A percentile compares a stretch with the other conserved stretches of the same genome.
phyloP scores from a whole-genome alignment of 129 eudicot genomes.

The Saussurea involucrata region DNA sequence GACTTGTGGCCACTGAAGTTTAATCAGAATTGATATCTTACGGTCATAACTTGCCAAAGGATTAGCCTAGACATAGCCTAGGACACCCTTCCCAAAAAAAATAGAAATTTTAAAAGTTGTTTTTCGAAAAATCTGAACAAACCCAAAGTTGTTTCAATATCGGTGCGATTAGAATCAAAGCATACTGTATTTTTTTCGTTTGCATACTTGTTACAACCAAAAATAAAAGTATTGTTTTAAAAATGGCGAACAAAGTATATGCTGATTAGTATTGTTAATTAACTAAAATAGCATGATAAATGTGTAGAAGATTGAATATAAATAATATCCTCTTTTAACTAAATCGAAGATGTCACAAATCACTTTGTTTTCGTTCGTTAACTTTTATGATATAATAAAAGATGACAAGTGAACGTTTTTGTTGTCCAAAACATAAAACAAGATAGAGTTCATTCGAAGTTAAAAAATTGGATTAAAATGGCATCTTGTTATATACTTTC shows the following conservation, averaged over 20 bases:
- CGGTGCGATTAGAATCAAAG: too few species aligned
- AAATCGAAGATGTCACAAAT: background rate
- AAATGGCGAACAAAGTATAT: background rate
- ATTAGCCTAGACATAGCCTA: too few species aligned
- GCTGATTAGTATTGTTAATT: background rate
- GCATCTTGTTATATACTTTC: background rate
- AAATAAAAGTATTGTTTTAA: background rate
- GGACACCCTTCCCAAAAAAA: too few species aligned
- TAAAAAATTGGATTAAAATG: background rate
- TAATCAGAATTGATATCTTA: too few species aligned
- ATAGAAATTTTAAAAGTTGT: too few species aligned
- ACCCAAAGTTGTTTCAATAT: too few species aligned
- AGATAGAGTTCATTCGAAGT: background rate
- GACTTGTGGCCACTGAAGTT: too few species aligned
- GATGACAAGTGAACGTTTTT: background rate
- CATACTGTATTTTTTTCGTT: background rate
- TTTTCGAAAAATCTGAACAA: too few species aligned
- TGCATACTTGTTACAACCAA: background rate
- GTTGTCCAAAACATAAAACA: background rate
- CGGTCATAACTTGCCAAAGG: too few species aligned
- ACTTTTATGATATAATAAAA: background rate
- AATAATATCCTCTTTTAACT: background rate
- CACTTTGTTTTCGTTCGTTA: background rate
- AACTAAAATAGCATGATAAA: background rate
- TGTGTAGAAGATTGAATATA: background rate